Base-by-base conservation (phyloP, 371 early-diverging fungal species). In the Saksenaea oblongispora region DNA sequence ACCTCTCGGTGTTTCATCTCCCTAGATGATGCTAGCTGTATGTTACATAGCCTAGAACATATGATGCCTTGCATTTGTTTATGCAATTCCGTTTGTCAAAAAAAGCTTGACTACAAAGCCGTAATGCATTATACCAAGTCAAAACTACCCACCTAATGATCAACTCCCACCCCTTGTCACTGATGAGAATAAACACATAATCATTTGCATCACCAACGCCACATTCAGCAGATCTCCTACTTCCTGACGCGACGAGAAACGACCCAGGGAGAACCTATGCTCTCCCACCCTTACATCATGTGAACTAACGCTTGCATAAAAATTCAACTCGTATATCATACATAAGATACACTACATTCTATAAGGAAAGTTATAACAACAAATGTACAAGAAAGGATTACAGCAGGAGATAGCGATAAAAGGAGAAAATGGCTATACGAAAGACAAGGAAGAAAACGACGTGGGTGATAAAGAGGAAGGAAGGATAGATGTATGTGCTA, bases 331-430 rank as follows among this genome's bases (percentile, higher is more conserved):
- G 27, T 47, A 22, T 47, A 22, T 47, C 22, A 5, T 10, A 17
- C 51, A 47, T 47, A 26, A 47, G 51, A 22, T 47, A 47, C 51
- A 47, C 24, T 47, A 47, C 22, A 47, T n/a, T 47, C 51, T 47
- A 47, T 47, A 22, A 47, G 26, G 24, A 47, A 47, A 47, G 11
- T 14, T 39, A 47, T 39, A 47, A 47, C 24, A 47, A 47, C 27
- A 47, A 24, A 47, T 47, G 10, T 47, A 47, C 51, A 47, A 47
- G 51, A 47, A 22, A 47, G 39, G 39, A 39, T n/a, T 14, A n/a
- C 11, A 39, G 39, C 15, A 39, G 39, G 11, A 39, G n/a, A 39
- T 3, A 39, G 11, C 2, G n/a, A 39, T 3, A 39, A 39, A n/a
- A 39, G n/a, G 39, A n/a, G n/a, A 39, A 39, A 47, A 22, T 10